Evolutionary conservation across 2,329 filamentous ascomycete genomes (phyloP), one percentile per base, ranked within the genome.

Genomic region (Amesomyces nigricolor): DNA sequence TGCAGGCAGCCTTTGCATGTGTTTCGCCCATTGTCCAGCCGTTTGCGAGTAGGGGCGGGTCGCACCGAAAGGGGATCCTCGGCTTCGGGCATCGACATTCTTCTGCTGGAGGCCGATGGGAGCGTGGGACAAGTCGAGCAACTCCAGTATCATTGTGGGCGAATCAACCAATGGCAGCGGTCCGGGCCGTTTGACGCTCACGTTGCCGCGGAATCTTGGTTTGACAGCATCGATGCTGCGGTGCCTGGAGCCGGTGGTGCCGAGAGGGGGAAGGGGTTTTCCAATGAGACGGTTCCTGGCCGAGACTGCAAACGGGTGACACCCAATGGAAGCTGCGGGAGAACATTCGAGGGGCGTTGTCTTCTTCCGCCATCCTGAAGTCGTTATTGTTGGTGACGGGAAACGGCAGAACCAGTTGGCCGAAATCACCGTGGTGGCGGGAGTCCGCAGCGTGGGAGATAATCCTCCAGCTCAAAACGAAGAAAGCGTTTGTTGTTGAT

Each of bases 71-170:
- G 44, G 55, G 22, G 32, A 10, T 13, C 53, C 17, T 47, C 35
- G 48, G 48, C 38, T 55, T 62, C 62, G 60, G 63, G 58, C 56
- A 60, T 58, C 58, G 58, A 62, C 61, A 61, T 58, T 47, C 29
- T 47, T 43, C 38, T 44, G 53, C 35, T 40, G 50, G 50, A 54
- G 48, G 29, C 54, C 54, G 51, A 58, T 45, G 54, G 54, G 43
- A 51, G 9, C 14, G 30, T 37, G 52, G 58, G 32, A 56, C 57
- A 53, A 61, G 51, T 56, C 57, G 43, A 52, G 44, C 42, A 32
- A 61, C 45, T 56, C 57, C 47, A 52, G 40, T 38, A 32, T n/a
- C 19, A 46, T 42, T 16, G 40, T 51, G 55, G 51, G 47, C 37
- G 49, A 19, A 17, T 37, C 46, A 47, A 22, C 63, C 61, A 63